Base-by-base conservation (phyloP, 306 rosid species). In the Inga leiocalycina region DNA sequence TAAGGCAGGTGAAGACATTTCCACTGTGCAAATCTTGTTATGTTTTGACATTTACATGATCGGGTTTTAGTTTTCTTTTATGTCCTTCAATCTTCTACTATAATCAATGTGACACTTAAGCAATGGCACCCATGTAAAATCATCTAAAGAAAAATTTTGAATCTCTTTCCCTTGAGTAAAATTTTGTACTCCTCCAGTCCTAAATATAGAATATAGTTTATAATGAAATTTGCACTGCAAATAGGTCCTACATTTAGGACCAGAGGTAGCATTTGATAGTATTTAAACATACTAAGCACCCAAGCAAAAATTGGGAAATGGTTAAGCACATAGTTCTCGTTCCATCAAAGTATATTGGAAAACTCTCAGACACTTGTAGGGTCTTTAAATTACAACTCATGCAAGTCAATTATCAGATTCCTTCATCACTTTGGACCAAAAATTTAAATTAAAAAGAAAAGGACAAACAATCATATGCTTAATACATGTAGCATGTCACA, bases 1-100 rank as follows among this genome's bases (percentile, higher is more conserved):
- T 54, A n/a, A 75, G 22, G 76, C 76, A 81, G 49, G 22, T 11
- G 62, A 83, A 75, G 84, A 75, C 12, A 61, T 65, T 62, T 78
- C 20, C 74, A 37, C 35, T 56, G 39, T 46, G 46, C 7, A 65
- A 65, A 65, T 65, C n/a, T 15, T 65, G 43, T 65, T 32, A 65
- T 15, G 43, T 71, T 30, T 24, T 59, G 70, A 80, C 46, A 49
- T 68, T 46, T 22, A 71, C 37, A 61, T 10, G 19, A 71, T 43
- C 17, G 46, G 64, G 52, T 22, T 43, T 62, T 70, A 62, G 24
- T 64, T n/a, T 65, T 59, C 43, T 27, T 64, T 75, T 19, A 81
- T 79, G 72, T 49, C 72, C 15, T 64, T 44, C 43, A 74, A 72
- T 30, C 11, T n/a, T 45, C 30, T 22, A 71, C 11, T 44, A 24